A percentile compares a stretch with the other conserved stretches of the same genome.
These are phyloP conservation scores for Hemileccinum impolitum DNA, from an alignment of 768 basidiomycete species.

Conservation along the genomic window DNA sequence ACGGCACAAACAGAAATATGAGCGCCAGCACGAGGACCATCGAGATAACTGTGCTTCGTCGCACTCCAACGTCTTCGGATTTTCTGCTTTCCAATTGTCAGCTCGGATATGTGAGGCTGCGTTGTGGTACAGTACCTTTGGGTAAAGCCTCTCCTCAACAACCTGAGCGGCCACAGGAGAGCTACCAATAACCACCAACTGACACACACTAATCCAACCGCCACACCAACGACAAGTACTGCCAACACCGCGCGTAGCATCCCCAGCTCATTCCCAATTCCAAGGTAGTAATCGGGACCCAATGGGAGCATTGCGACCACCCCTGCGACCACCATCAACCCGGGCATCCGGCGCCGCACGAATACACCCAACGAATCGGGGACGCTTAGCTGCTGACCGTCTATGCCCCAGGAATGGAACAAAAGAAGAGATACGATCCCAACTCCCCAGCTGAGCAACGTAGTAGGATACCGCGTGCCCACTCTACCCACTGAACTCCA, in stretches of 20 bases:
- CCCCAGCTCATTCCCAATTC: constrained; percentile 52
- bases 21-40: constrained; percentile 57
- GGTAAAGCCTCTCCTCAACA: constrained; percentile 9
- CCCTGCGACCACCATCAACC: constrained; percentile 43
- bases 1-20: constrained; percentile 79
- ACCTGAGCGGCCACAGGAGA: constrained; percentile 45
- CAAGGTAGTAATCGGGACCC: constrained; percentile 53
- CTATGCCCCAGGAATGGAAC: constrained; percentile 46
- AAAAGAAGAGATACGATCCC: constrained; percentile 63
- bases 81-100: constrained; percentile 9
- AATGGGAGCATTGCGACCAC: constrained; percentile 54
- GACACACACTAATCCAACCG: constrained; percentile 61
- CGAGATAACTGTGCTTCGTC: constrained; percentile 51
- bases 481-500: constrained; percentile 65
- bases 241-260: constrained; percentile 42
- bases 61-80: constrained; percentile 37
- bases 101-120: neutral
- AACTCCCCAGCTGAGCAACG: constrained; percentile 67
- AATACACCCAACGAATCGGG: constrained; percentile 48
- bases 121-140: constrained; percentile 11
- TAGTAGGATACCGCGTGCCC: constrained; percentile 71
- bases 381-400: constrained; percentile 41
- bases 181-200: constrained; percentile 53
- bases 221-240: constrained; percentile 52
- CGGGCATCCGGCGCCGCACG: constrained; percentile 35